Base-by-base conservation (phyloP, 2,329 filamentous ascomycete species). In the Penicillium sp. region DNA sequence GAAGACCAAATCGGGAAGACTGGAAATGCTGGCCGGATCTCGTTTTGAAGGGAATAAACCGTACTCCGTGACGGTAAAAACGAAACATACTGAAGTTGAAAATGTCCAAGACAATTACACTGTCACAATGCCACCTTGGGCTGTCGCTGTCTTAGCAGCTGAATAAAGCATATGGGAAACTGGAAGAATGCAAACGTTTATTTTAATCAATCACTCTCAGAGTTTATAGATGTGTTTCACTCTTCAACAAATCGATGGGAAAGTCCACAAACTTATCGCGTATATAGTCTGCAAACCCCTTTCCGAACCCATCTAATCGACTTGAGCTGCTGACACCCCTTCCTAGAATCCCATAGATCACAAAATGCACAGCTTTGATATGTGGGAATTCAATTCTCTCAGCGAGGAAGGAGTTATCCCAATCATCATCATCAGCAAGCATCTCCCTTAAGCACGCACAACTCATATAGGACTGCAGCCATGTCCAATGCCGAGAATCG, bases 291-390 rank as follows among this genome's bases (percentile, higher is more conserved):
- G 72, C 77, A 59, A 82, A 80, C 0, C 79, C 78, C 59, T 83
- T 83, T 1, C 77, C 81, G 55, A 82, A 67, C 9, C 68, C 67
- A 66, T 83, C 80, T 15, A 83, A 55, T 32, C 72, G 60, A 20
- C 66, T 71, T 8, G 75, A 77, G 49, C 78, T 79, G 54, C 78
- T 82, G 3, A 83, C 78, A 0, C 74, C 75, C 0, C 72, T 52
- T 0, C 74, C 76, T 13, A 80, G 60, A 17, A 71, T 68, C 2
- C 77, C 78, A 50, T 80, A 80, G 1, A 80, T 65, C 8, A 80
- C 77, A 64, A 79, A 81, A 55, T 83, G 75, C 17, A 81, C 79
- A 0, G 78, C 78, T 27, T 62, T 62, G 0, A 53, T 53, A 3
- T 68, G 58, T 0, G 71, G 67, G 46, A 81, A 76, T 62, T 80